Percentiles rank a stretch among this genome's conserved stretches.
These are phyloP conservation scores for Beauveria sp. DNA, from an alignment of 2,329 filamentous ascomycete species.

Conservation along the genomic window DNA sequence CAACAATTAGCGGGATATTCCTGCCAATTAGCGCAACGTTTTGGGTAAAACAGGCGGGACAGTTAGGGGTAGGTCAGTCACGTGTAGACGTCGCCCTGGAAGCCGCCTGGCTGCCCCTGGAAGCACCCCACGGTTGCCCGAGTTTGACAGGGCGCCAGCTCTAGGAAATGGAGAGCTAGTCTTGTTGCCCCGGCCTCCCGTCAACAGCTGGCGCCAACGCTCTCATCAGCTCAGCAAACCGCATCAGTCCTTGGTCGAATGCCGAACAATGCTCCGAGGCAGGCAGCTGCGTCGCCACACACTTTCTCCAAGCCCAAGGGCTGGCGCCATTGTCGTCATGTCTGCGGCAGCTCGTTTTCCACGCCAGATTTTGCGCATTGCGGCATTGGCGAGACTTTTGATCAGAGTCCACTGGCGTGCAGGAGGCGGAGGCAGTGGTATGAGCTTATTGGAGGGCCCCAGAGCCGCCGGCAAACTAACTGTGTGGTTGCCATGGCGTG, in stretches of 20 bases:
- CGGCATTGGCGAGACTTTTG: constrained; percentile 4
- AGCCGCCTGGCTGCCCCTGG: not conserved
- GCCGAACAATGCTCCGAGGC: not conserved
- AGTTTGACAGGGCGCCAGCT: not conserved
- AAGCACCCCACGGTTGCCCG: not conserved
- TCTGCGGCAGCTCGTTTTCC: not conserved
- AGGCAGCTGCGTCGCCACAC: not conserved
- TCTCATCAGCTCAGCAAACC: not conserved
- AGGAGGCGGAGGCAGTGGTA: constrained; percentile 9
- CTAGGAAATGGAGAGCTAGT: not conserved
- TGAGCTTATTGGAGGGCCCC: constrained; percentile 9
- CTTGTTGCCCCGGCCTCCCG: not conserved
- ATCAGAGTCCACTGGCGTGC: constrained; percentile 6
- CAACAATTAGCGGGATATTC: constrained; percentile 29
- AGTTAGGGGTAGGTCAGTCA: constrained; percentile 18
- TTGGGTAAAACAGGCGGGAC: constrained; percentile 13
- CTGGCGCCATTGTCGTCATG: not conserved
- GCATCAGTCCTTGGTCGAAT: not conserved
- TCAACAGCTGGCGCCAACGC: not conserved
- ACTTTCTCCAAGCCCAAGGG: too few species aligned
- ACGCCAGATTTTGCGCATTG: not conserved
- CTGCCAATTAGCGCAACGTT: constrained; percentile 13
- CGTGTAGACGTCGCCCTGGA: constrained; percentile 18
- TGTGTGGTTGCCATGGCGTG: constrained; percentile 3
- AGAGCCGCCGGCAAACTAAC: constrained; percentile 2